Conservation (phyloP, 768 basidiomycete genomes). For the Termitomyces sp. region DNA sequence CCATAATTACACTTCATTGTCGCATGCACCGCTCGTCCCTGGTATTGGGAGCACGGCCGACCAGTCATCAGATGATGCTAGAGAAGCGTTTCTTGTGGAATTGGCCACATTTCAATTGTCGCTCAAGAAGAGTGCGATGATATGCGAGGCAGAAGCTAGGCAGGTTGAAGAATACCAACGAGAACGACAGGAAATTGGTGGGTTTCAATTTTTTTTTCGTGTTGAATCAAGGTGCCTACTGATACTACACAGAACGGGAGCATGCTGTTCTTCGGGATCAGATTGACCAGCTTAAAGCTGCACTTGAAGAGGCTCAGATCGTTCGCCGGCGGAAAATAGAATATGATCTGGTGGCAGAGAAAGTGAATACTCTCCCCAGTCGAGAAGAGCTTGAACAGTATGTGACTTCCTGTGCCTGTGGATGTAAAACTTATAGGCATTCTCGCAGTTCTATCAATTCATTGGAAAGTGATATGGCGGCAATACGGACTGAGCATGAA, state of each 20-base stretch:
- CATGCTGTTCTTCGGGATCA: conserved; percentile 65
- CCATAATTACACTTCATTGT: conserved; percentile 64
- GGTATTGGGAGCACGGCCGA: conserved; percentile 25
- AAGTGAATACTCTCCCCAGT: conserved; percentile 73
- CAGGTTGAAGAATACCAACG: conserved; percentile 84
- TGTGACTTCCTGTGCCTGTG: conserved; percentile 26
- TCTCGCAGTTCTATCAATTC: conserved; percentile 57
- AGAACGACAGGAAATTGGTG: conserved; percentile 72
- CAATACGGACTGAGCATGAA: conserved; percentile 74
- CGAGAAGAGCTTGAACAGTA: conserved; percentile 78
- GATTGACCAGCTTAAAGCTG: conserved; percentile 75
- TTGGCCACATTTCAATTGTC: conserved; percentile 72
- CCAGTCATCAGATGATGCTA: conserved; percentile 58
- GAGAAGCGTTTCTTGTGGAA: conserved; percentile 79
- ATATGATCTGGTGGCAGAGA: conserved; percentile 82
- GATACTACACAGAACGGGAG: conserved; percentile 55
- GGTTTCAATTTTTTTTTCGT: conserved; percentile 22
- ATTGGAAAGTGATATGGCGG: conserved; percentile 76
- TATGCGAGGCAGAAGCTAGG: conserved; percentile 81
- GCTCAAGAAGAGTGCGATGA: conserved; percentile 77
- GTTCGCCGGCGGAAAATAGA: conserved; percentile 79
- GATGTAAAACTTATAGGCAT: neutral
- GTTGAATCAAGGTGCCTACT: conserved; percentile 3
- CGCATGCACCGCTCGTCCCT: conserved; percentile 45
- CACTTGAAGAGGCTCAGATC: conserved; percentile 77